Conservation (phyloP, 257 asterid species). For the Buddleja alternifolia region DNA sequence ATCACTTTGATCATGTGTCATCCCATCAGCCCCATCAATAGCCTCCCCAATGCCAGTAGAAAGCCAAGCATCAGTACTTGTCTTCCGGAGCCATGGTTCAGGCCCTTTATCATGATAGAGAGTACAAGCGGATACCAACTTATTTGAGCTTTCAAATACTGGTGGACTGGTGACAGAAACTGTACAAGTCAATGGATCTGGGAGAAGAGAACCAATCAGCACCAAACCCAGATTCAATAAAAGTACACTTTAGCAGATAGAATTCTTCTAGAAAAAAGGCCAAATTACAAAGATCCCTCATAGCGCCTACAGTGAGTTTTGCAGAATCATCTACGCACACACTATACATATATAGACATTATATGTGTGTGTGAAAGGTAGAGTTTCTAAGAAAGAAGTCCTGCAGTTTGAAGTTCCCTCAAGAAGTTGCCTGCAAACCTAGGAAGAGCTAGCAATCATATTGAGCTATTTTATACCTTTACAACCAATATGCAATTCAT, state of each 20-base stretch:
- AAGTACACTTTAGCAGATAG: background rate
- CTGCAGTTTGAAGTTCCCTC: no score
- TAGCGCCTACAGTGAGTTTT: background rate
- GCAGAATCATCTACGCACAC: background rate
- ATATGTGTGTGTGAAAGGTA: background rate
- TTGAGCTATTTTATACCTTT: constrained; percentile 1
- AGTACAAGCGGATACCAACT: constrained; percentile 74
- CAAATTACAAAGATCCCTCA: constrained; percentile 11
- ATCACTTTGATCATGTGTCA: constrained; percentile 85
- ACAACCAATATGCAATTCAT: background rate
- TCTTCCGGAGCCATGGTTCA: constrained; percentile 91
- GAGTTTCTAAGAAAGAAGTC: background rate
- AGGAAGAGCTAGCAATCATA: background rate
- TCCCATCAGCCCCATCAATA: constrained; percentile 88
- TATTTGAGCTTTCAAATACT: constrained; percentile 62
- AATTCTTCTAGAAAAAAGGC: constrained; percentile 16
- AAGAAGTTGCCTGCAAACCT: background rate
- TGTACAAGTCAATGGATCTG: constrained; percentile 89
- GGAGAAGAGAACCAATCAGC: constrained; percentile 35
- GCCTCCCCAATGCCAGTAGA: constrained; percentile 90
- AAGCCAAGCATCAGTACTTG: constrained; percentile 99
- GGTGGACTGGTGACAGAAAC: constrained; percentile 73
- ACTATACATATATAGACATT: background rate
- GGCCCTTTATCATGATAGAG: constrained; percentile 95
- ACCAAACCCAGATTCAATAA: constrained; percentile 21